These are phyloP conservation scores for Aspergillus glaucus DNA, from an alignment of 2,329 filamentous ascomycete species.

Conservation along the genomic window DNA sequence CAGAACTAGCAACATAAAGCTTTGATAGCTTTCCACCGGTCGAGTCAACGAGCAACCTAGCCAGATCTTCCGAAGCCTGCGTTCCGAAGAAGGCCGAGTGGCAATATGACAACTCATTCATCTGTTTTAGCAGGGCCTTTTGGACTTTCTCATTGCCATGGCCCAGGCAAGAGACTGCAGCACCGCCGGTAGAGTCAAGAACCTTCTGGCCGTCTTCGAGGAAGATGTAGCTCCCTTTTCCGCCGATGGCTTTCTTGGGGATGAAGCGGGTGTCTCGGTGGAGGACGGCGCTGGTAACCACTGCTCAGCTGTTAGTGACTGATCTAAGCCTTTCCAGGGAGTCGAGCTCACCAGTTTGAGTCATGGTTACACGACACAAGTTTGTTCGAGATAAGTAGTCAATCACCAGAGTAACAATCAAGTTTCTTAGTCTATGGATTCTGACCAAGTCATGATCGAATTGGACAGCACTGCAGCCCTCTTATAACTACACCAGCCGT, in stretches of 20 bases:
- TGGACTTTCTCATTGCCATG: slow-evolving; percentile 58
- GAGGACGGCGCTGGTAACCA: slow-evolving; percentile 36
- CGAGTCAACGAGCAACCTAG: slow-evolving; percentile 43
- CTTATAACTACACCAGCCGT: neutral
- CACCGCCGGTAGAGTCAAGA: slow-evolving; percentile 67
- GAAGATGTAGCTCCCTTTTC: slow-evolving; percentile 47
- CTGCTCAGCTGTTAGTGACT: neutral
- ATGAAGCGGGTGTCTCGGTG: slow-evolving; percentile 46
- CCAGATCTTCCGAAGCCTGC: slow-evolving; percentile 48
- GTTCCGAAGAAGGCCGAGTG: slow-evolving; percentile 55
- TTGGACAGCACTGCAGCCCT: neutral
- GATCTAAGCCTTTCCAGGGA: neutral
- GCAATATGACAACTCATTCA: slow-evolving; percentile 54
- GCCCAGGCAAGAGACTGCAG: slow-evolving; percentile 66
- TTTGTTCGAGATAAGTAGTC: neutral
- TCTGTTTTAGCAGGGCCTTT: slow-evolving; percentile 54
- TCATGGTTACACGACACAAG: neutral
- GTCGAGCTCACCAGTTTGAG: neutral
- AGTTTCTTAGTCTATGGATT: too few species aligned
- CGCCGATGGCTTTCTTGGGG: slow-evolving; percentile 45
- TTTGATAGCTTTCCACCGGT: slow-evolving; percentile 49
- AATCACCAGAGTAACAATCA: neutral
- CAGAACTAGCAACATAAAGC: slow-evolving; percentile 54
- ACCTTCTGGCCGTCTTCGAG: slow-evolving; percentile 54
- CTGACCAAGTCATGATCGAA: neutral